Percentiles rank a stretch among this genome's conserved stretches.
These are phyloP conservation scores for Bipolaris zeicola DNA, from an alignment of 2,329 filamentous ascomycete genomes.

Conservation along the genomic window DNA sequence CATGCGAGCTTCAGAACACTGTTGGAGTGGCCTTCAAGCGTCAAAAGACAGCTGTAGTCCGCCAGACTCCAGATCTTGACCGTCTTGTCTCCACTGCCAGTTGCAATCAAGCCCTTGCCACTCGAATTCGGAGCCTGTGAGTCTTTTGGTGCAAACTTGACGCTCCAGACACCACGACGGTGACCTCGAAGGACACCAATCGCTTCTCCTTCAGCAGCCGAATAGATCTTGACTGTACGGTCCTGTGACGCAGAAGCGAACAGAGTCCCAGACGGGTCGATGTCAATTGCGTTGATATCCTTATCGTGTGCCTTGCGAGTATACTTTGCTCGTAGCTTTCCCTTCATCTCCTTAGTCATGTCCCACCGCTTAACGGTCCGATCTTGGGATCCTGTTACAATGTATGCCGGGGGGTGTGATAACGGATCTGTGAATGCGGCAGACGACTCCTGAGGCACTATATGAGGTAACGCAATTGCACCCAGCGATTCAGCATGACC, in stretches of 20 bases:
- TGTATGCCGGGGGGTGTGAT: conserved; percentile 77
- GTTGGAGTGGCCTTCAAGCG: conserved; percentile 95
- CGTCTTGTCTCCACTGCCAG: conserved; percentile 94
- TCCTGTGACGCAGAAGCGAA: conserved; percentile 98
- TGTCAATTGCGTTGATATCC: conserved; percentile 93
- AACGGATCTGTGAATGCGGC: conserved; percentile 74
- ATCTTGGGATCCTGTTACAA: conserved; percentile 93
- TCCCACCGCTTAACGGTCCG: conserved; percentile 96
- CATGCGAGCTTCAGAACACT: conserved; percentile 93
- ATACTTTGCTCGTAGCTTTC: conserved; percentile 71
- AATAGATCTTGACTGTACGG: conserved; percentile 96
- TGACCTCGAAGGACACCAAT: conserved; percentile 91
- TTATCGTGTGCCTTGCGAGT: conserved; percentile 98
- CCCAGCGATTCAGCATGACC: conserved; percentile 94
- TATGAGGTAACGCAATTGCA: conserved; percentile 81
- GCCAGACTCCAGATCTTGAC: conserved; percentile 92
- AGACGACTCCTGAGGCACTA: conserved; percentile 69
- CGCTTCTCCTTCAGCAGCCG: conserved; percentile 84
- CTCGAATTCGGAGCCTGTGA: conserved; percentile 65
- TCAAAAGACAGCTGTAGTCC: conserved; percentile 90
- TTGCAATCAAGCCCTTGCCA: conserved; percentile 81
- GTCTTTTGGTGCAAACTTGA: conserved; percentile 82
- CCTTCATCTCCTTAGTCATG: conserved; percentile 59
- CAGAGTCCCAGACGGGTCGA: conserved; percentile 73
- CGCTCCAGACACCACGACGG: conserved; percentile 93